These are phyloP conservation scores for Tricholoma hemisulphureum DNA, from an alignment of 768 basidiomycete species.

Conservation along the genomic window DNA sequence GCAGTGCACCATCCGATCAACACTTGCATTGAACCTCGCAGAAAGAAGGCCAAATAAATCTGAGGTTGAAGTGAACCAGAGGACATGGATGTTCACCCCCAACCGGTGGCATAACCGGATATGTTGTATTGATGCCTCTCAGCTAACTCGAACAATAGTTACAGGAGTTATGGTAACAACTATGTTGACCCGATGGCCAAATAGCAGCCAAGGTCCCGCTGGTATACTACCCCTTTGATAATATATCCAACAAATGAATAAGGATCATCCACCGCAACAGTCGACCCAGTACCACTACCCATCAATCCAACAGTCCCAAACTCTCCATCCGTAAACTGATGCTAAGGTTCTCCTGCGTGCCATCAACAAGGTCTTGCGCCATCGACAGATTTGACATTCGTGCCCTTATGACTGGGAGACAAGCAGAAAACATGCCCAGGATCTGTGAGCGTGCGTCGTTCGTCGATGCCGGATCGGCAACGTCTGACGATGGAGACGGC, in stretches of 20 bases:
- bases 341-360: slow-evolving; percentile 49
- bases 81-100: too few relatives aligned
- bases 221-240: too few relatives aligned
- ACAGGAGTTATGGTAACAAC: too few relatives aligned
- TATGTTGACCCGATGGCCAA: too few relatives aligned
- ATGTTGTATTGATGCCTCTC: too few relatives aligned
- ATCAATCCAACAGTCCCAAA: slow-evolving; percentile 33
- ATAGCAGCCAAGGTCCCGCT: too few relatives aligned
- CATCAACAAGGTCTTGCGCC: slow-evolving; percentile 50
- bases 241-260: background rate
- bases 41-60: too few relatives aligned
- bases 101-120: too few relatives aligned
- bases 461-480: slow-evolving; percentile 5
- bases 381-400: slow-evolving; percentile 45
- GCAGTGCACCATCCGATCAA: too few relatives aligned
- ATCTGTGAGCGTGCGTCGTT: slow-evolving; percentile 39
- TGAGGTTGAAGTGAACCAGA: too few relatives aligned
- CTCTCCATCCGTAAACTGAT: slow-evolving; percentile 48
- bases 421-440: slow-evolving; percentile 41
- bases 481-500: background rate
- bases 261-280: background rate
- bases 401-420: slow-evolving; percentile 46
- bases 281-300: background rate
- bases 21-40: too few relatives aligned
- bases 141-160: too few relatives aligned